Conservation (phyloP, 345 rosid genomes). For the Brassica juncea region DNA sequence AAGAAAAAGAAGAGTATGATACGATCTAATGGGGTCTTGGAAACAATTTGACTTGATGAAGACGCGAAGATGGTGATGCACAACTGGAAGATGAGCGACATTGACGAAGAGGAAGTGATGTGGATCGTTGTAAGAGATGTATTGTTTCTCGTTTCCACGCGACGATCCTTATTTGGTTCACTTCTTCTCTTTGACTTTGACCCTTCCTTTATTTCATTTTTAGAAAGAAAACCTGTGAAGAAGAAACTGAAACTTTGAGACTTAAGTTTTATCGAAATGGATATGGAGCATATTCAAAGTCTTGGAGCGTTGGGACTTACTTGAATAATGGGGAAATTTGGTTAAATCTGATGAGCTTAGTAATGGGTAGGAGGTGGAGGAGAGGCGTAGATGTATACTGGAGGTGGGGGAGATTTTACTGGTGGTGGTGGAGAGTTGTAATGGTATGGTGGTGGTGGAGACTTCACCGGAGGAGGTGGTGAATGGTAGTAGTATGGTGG, state of each 20-base stretch:
- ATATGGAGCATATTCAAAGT: not conserved
- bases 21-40: slow-evolving; percentile 4
- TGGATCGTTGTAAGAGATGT: slow-evolving; percentile 41
- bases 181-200: slow-evolving; percentile 47
- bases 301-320: slow-evolving; percentile 24
- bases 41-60: slow-evolving; percentile 37
- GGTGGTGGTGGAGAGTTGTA: slow-evolving; percentile 37
- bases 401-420: slow-evolving; percentile 44
- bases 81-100: slow-evolving; percentile 51
- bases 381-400: slow-evolving; percentile 41
- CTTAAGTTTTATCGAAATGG: not conserved
- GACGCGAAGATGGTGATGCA: slow-evolving; percentile 32
- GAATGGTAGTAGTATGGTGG: slow-evolving; percentile 43
- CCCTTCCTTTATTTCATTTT: slow-evolving; percentile 69
- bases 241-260: not conserved
- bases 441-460: slow-evolving; percentile 49
- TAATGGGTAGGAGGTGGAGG: slow-evolving; percentile 52
- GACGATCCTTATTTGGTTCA: slow-evolving; percentile 39
- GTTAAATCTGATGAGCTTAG: slow-evolving; percentile 40
- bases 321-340: slow-evolving; percentile 39
- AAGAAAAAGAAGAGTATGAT: not conserved
- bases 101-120: slow-evolving; percentile 46
- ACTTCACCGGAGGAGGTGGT: slow-evolving; percentile 38
- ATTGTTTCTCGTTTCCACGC: slow-evolving; percentile 25
- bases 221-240: slow-evolving; percentile 55